phyloP scores from a whole-genome alignment of 345 rosid species.

The Punica granatum region DNA sequence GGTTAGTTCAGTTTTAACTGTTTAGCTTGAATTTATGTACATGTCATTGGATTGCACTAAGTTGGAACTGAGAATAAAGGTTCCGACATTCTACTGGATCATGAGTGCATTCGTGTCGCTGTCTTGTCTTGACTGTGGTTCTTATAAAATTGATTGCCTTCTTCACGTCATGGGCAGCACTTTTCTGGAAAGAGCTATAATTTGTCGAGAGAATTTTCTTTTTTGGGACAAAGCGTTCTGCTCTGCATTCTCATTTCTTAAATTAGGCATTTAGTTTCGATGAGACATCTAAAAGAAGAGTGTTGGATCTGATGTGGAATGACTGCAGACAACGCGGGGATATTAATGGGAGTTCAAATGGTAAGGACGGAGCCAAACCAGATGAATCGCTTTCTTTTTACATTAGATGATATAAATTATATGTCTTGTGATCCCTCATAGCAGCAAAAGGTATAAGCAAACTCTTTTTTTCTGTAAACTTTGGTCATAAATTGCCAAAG shows the following conservation, averaged over 20 bases:
- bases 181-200: background rate
- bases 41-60: background rate
- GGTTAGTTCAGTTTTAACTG: conserved; percentile 16
- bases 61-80: background rate
- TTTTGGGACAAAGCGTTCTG: background rate
- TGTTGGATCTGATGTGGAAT: background rate
- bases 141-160: background rate
- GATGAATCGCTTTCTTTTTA: background rate
- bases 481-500: conserved; percentile 21
- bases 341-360: background rate
- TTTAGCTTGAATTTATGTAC: background rate
- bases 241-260: background rate
- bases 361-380: background rate
- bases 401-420: background rate
- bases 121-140: no score
- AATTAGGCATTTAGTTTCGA: background rate
- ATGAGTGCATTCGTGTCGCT: no score
- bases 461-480: background rate
- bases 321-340: background rate
- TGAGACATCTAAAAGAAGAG: background rate
- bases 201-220: background rate
- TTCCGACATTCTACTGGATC: background rate
- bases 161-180: background rate
- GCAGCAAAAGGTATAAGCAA: background rate
- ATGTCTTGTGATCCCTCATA: background rate